Evolutionary conservation across 352 stramenopile species (phyloP).

Genomic region (Halophytophthora polymorphica): DNA sequence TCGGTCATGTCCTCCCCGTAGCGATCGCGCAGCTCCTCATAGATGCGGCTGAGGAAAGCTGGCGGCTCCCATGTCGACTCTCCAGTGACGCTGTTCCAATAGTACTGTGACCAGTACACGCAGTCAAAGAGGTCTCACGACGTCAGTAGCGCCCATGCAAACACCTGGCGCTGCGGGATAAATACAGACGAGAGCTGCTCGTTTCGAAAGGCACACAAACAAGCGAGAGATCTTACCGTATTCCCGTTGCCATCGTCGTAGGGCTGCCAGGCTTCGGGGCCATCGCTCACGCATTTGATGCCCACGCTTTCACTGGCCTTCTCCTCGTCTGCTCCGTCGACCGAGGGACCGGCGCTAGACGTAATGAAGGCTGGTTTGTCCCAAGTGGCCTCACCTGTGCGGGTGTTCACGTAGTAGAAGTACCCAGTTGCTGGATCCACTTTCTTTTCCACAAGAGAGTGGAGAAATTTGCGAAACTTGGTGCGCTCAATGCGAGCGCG

Average conservation of each 20-base stretch:
- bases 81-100: slow-evolving; percentile 63
- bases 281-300: slow-evolving; percentile 4
- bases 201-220: background rate
- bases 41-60: slow-evolving; percentile 48
- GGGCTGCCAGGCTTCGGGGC: slow-evolving; percentile 39
- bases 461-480: slow-evolving; percentile 56
- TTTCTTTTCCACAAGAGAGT: slow-evolving; percentile 52
- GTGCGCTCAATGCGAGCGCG: slow-evolving; percentile 56
- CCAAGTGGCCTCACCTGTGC: slow-evolving; percentile 65
- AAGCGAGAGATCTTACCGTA: slow-evolving; percentile 28
- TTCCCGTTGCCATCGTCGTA: slow-evolving; percentile 64
- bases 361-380: slow-evolving; percentile 32
- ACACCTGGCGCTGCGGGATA: background rate
- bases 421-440: slow-evolving; percentile 39
- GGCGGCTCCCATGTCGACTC: slow-evolving; percentile 67
- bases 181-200: too few species aligned
- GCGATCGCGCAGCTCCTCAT: slow-evolving; percentile 45
- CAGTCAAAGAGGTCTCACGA: background rate
- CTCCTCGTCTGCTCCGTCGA: background rate
- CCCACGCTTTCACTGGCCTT: slow-evolving; percentile 9
- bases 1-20: slow-evolving; percentile 51
- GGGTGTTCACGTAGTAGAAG: slow-evolving; percentile 60
- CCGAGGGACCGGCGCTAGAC: background rate
- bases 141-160: slow-evolving; percentile 1
- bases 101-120: slow-evolving; percentile 37